Percentiles rank a stretch among this genome's conserved stretches.
Conservation (phyloP, 805 yeast genomes). For the Candida alai region DNA sequence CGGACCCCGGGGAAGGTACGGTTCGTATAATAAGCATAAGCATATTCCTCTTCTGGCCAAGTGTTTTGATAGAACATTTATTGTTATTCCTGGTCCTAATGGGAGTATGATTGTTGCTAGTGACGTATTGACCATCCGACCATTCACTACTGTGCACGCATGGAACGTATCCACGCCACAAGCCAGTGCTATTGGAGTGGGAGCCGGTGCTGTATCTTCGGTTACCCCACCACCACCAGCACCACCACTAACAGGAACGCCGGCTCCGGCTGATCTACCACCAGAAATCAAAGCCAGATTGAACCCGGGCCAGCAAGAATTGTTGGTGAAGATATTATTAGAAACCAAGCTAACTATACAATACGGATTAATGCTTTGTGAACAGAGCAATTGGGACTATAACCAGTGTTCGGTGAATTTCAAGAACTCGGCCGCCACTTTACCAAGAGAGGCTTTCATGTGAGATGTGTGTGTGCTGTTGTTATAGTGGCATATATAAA, state of each 20-base stretch:
- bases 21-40: slow-evolving; percentile 21
- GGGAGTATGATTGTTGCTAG: slow-evolving; percentile 81
- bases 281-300: slow-evolving; percentile 52
- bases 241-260: slow-evolving; percentile 16
- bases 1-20: slow-evolving; percentile 15
- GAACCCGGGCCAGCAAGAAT: slow-evolving; percentile 54
- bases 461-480: slow-evolving; percentile 2
- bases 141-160: slow-evolving; percentile 50
- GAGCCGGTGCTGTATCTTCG: slow-evolving; percentile 5
- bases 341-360: slow-evolving; percentile 78
- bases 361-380: slow-evolving; percentile 76
- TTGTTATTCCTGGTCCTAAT: slow-evolving; percentile 67
- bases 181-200: slow-evolving; percentile 1
- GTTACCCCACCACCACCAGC: slow-evolving; percentile 14
- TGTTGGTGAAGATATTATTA: slow-evolving; percentile 59
- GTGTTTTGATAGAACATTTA: slow-evolving; percentile 81
- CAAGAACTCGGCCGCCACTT: slow-evolving; percentile 55
- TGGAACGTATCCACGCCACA: slow-evolving; percentile 39
- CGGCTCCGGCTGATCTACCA: slow-evolving; percentile 44
- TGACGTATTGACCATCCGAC: slow-evolving; percentile 70
- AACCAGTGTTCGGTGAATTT: slow-evolving; percentile 67
- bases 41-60: slow-evolving; percentile 49
- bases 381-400: slow-evolving; percentile 84
- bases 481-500: no score
- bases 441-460: slow-evolving; percentile 40